Percentiles rank a stretch among this genome's conserved stretches.
These are phyloP conservation scores for Sphaerulina populicola DNA, from an alignment of 2,329 filamentous ascomycete species.

Conservation along the genomic window DNA sequence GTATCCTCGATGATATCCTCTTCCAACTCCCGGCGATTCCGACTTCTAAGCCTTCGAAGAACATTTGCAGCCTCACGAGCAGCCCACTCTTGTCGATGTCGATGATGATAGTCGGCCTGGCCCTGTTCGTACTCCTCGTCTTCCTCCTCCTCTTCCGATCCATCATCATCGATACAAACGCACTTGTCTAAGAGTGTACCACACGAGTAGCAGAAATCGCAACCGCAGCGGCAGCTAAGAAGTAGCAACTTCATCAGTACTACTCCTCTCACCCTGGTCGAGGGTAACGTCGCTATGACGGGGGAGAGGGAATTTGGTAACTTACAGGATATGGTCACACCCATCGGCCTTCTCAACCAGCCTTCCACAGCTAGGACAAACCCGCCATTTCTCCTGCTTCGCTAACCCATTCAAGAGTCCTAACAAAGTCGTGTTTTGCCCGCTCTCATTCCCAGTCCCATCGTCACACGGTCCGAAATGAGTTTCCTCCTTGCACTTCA, in stretches of 20 bases:
- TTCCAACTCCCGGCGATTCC: neutral
- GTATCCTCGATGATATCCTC: constrained; percentile 15
- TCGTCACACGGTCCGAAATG: constrained; percentile 17
- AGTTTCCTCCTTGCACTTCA: constrained; percentile 16
- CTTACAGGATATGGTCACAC: constrained; percentile 16
- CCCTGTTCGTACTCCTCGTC: neutral
- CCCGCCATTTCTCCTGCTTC: constrained; percentile 8
- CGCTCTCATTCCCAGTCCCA: neutral
- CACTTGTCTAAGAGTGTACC: constrained; percentile 5
- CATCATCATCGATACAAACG: constrained; percentile 1
- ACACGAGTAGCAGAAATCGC: constrained; percentile 14
- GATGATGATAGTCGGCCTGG: too few relatives aligned
- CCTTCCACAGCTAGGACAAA: constrained; percentile 12
- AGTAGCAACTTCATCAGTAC: neutral
- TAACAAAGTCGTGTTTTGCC: neutral
- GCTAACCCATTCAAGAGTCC: constrained; percentile 1
- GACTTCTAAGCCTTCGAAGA: neutral
- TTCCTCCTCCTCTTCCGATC: constrained; percentile 6
- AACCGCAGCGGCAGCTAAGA: constrained; percentile 8
- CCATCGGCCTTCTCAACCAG: constrained; percentile 14
- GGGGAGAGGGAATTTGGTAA: neutral
- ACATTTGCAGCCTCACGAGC: neutral
- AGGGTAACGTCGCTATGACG: too few relatives aligned
- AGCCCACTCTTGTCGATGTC: neutral
- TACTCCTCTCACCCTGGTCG: neutral